Base-by-base conservation (phyloP, 2,329 filamentous ascomycete genomes). In the Colletotrichum siamense region DNA sequence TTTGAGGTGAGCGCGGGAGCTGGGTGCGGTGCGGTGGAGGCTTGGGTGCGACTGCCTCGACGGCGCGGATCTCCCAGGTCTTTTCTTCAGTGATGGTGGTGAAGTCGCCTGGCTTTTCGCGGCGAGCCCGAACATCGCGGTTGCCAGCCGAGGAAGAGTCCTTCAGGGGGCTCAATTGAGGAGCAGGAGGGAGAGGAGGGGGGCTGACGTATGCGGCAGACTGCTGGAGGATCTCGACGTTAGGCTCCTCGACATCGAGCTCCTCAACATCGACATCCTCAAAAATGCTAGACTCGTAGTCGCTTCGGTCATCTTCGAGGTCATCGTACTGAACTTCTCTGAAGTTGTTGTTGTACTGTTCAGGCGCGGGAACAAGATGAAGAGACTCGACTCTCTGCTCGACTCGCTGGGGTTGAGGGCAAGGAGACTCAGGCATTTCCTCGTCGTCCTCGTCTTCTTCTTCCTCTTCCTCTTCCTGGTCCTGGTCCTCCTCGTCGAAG, bases 131-230 rank as follows among this genome's bases (percentile, higher is more conserved):
- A 3, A 55, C 57, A 18, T 78, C 79, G 77, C 85, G 77, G 78
- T 92, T 92, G 4, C 88, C 90, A 3, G 77, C 77, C 9, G 77
- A 71, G 6, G 72, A 24, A 26, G 67, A 70, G 44, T 90, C 88
- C 65, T 88, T 88, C 1, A 93, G 84, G 2, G 91, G 91, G 64
- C 86, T 89, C 64, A 89, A 78, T 64, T 87, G 88, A 18, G 86
- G 88, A 3, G 87, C 87, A 44, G 86, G 82, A 0, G 89, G 88
- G 3, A 90, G 81, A 4, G 89, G 87, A 4, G 88, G 85, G 3
- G 89, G 87, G 85, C 84, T 3, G 88, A 89, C 74, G 32, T 81
- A 79, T 70, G 85, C 83, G 13, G 83, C 79, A 1, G 87, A 88
- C 76, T 88, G 86, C 71, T 87, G 84, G 5, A 89, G 84, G 39